Base-by-base conservation (phyloP, 129 eudicot genomes). In the Cynara cardunculus region DNA sequence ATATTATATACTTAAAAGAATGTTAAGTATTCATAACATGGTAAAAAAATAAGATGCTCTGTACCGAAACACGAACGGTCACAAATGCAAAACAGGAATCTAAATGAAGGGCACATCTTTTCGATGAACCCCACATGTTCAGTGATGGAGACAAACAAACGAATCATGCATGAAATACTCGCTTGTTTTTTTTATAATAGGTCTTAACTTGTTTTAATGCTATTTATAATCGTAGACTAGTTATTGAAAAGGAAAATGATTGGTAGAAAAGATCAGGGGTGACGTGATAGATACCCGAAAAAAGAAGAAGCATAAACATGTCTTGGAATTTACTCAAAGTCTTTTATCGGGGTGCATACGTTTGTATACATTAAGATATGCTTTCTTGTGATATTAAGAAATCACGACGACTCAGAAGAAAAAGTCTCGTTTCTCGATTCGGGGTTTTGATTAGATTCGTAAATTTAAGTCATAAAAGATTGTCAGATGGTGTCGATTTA, bases 121-220 rank as follows among this genome's bases (percentile, higher is more conserved):
- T 78, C 44, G 64, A 72, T 26, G 9, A 61, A 72, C 84, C 86
- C 85, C 75, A 81, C 73, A 73, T 79, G 78, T 68, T 81, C 11
- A 12, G 59, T 30, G 78, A 76, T 61, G 65, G 83, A 53, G 77
- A 85, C 89, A 83, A 83, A 19, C 28, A 37, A 69, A 76, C 49
- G 65, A 68, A 85, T 76, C 82, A 83, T 76, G 46, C 56, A 64
- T 71, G 80, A 71, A 72, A 74, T 78, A 82, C 69, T 82, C 87
- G n/a, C 22, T 30, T 21, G 25, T 3, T 18, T 53, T 35, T 67
- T 34, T 41, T 41, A 25, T 14, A 12, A 27, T 69, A 10, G 35
- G 25, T 14, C 5, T 69, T 37, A 46, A 24, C 56, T 26, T 69
- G 53, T 31, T 46, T 49, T 79, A 2, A 26, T n/a, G 11, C 69